Evolutionary conservation across 75 land plant genomes (phyloP), one percentile per base, ranked within the genome.

Genomic region (Gnetum montanum): DNA sequence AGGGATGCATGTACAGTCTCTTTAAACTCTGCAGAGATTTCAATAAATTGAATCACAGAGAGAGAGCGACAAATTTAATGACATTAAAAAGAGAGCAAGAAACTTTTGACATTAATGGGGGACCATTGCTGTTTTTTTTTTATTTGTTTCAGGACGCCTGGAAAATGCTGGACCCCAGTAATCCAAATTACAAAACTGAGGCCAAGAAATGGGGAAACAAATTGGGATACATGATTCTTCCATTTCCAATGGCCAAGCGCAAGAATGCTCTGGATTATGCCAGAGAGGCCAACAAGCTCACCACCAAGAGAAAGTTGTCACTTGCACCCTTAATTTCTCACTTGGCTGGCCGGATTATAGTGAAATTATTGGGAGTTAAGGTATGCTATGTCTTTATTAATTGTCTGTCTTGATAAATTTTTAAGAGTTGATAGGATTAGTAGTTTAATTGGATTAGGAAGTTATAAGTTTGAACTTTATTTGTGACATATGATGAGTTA

Each of bases 181-280:
- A 38, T 38, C 43, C 12, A 38, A 38, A 13, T 6, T 38, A 16
- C 7, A 37, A 5, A 15, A 37, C 15, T 37, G 10, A 30, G 11
- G 33, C 69, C 35, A 58, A 47, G 0, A 59, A 68, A 43, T 87
- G 82, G 87, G 96, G 96, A 7, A 90, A 90, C 58, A 29, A 60
- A 58, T 37, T 90, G 36, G 93, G 93, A 0, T 90, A 77, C 49
- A 22, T 83, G 4, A 49, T 90, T 13, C 47, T 87, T 2, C 81
- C 84, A 0, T 49, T 90, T 28, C 65, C 66, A 8, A 59, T 83
- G 28, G 65, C 10, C 2, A 20, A 54, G 24, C 31, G 54, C 1
- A 50, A 80, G 7, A 69, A 80, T 24, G 88, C 93, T 25, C 64
- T 90, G 41, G 80, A 87, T 37, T 71, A 80, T 53, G 71, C 84